Base-by-base conservation (phyloP, 2,329 filamentous ascomycete species). In the Aspergillus sp. region DNA sequence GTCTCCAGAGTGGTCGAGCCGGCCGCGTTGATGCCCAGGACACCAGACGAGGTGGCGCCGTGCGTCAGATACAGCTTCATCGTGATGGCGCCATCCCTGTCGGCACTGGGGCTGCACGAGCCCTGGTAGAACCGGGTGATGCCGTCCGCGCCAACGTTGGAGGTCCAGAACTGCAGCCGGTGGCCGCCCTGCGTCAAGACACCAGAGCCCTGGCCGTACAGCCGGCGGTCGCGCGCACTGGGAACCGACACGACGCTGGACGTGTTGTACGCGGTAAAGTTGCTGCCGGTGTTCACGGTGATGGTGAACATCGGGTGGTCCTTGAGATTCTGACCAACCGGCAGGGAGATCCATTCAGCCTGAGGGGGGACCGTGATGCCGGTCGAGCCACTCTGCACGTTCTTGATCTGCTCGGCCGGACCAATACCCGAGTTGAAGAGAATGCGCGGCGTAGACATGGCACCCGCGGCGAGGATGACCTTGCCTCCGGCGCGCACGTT, bases 381-480 rank as follows among this genome's bases (percentile, higher is more conserved):
- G 55, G 78, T 77, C 32, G 54, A 65, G 53, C 75, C 74, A 54
- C 61, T 66, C 63, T 74, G 69, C 51, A 79, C 77, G 21, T 73
- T 64, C 43, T 65, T 63, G 45, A 78, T 71, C 63, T 77, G 73
- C 45, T 73, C 71, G 47, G 68, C 68, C 14, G 85, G 85, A 2
- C 86, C 87, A 55, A 87, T 89, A 59, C 87, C 84, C 70, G 83
- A 86, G 62, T 85, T 79, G 69, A 88, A 76, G 1, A 89, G 77
- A 44, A 90, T 75, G 70, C 87, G 87, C 17, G 85, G 76, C 1
- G 85, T 85, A 21, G 85, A 85, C 57, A 89, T 88, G 1, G 85
- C 74, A 45, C 87, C 87, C 1, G 85, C 83, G 16, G 87, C 81
- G 25, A 89, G 72, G 59, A 90, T 81, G 40, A 89, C 85, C 54